These are phyloP conservation scores for Dissophora ornata DNA, from an alignment of 192 early-diverging fungal species.

Conservation along the genomic window DNA sequence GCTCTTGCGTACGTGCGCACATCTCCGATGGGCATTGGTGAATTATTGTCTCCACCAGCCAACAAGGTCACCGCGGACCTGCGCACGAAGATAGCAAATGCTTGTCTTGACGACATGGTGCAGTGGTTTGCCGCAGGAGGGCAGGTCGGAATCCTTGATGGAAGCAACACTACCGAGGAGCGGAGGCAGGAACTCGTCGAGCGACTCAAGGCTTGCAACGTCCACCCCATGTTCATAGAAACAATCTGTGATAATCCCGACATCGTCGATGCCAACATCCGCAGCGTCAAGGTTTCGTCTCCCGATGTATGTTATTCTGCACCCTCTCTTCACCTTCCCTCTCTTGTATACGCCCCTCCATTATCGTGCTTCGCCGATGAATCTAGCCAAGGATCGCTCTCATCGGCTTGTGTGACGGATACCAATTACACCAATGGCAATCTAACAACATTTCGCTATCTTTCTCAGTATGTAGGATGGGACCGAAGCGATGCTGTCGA, in stretches of 20 bases:
- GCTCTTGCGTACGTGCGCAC: too few relatives aligned
- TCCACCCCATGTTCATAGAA: constrained; percentile 64
- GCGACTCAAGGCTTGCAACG: constrained; percentile 60
- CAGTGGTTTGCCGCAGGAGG: constrained; percentile 74
- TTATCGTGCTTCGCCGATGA: neutral
- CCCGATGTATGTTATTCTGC: constrained; percentile 76
- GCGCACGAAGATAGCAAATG: constrained; percentile 68
- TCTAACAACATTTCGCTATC: too few relatives aligned
- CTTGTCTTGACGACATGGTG: constrained; percentile 78
- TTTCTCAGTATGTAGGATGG: constrained; percentile 75
- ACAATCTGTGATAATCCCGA: constrained; percentile 67
- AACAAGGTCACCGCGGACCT: constrained; percentile 57
- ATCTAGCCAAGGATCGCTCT: too few relatives aligned
- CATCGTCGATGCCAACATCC: constrained; percentile 81
- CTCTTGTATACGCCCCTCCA: too few relatives aligned
- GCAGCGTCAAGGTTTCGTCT: constrained; percentile 83
- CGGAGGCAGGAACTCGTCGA: constrained; percentile 69
- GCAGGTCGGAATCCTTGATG: constrained; percentile 84
- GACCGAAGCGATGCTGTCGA: constrained; percentile 70
- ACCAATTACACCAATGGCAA: too few relatives aligned
- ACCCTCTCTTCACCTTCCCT: too few relatives aligned
- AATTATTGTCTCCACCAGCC: constrained; percentile 20
- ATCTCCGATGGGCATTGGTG: too few relatives aligned
- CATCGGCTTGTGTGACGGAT: too few relatives aligned
- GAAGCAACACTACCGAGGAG: constrained; percentile 75